Conservation (phyloP, 139 green algal species). For the Chlamydomonas schloesseri region DNA sequence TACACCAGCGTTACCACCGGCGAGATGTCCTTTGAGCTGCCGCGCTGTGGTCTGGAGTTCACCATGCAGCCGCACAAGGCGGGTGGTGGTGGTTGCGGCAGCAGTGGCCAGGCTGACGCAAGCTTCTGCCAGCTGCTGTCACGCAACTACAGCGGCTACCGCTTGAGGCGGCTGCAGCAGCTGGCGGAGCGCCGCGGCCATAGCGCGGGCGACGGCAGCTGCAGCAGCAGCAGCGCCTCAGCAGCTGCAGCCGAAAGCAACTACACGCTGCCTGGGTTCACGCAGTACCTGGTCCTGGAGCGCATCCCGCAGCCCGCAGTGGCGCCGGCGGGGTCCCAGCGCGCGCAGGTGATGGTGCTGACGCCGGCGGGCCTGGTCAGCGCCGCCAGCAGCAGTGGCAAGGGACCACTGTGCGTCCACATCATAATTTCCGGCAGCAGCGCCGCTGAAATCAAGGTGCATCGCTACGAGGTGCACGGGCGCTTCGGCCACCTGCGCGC, state of each 20-base stretch:
- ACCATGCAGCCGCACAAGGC: too few species aligned
- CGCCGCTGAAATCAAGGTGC: not conserved
- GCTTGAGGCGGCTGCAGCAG: slow-evolving; percentile 27
- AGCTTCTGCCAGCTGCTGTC: slow-evolving; percentile 5
- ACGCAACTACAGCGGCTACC: slow-evolving; percentile 49
- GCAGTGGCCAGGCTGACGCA: slow-evolving; percentile 31
- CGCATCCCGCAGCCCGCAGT: not conserved
- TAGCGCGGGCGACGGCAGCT: too few species aligned
- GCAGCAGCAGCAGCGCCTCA: too few species aligned
- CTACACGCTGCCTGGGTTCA: slow-evolving; percentile 68
- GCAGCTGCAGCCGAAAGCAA: not conserved
- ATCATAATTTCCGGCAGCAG: not conserved
- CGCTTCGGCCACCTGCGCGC: slow-evolving; percentile 63
- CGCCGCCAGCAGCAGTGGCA: too few species aligned
- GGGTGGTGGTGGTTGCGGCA: too few species aligned
- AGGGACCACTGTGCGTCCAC: too few species aligned
- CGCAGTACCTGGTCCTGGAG: slow-evolving; percentile 70
- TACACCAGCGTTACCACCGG: not conserved
- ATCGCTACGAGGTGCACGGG: slow-evolving; percentile 64
- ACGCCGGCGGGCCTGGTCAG: slow-evolving; percentile 39
- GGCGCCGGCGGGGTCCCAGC: not conserved
- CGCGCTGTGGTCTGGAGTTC: slow-evolving; percentile 68
- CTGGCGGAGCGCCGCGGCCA: not conserved
- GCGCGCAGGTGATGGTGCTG: slow-evolving; percentile 47
- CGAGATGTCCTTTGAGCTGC: slow-evolving; percentile 53